phyloP scores from a whole-genome alignment of 129 eudicot genomes.

The Artemisia tridentata region DNA sequence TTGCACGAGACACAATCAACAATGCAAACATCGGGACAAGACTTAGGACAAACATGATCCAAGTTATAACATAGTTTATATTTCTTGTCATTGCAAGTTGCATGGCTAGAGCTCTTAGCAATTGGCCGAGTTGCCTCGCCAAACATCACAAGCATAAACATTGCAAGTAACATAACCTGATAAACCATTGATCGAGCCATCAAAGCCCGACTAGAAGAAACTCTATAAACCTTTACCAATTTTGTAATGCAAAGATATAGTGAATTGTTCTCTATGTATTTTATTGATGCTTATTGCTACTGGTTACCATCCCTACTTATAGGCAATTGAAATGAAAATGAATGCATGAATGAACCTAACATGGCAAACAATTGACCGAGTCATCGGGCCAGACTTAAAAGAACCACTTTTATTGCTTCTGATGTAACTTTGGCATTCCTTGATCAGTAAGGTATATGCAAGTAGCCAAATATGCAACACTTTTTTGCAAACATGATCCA shows the following conservation, averaged over 20 bases:
- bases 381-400: no score
- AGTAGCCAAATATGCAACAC: neutral
- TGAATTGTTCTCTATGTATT: neutral
- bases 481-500: slow-evolving; percentile 1
- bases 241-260: neutral
- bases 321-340: neutral
- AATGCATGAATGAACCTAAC: slow-evolving; percentile 10
- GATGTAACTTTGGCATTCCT: slow-evolving; percentile 21
- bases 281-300: slow-evolving; percentile 22
- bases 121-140: slow-evolving; percentile 51
- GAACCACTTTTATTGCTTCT: slow-evolving; percentile 21
- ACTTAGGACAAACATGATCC: slow-evolving; percentile 71
- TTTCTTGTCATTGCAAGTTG: slow-evolving; percentile 35
- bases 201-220: neutral
- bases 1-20: slow-evolving; percentile 66
- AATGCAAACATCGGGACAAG: slow-evolving; percentile 53
- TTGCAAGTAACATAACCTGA: slow-evolving; percentile 28
- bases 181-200: slow-evolving; percentile 39
- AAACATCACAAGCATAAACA: slow-evolving; percentile 22
- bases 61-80: slow-evolving; percentile 56
- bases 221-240: neutral
- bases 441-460: neutral
- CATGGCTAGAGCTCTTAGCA: slow-evolving; percentile 54
- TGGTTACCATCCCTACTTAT: neutral
- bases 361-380: no score